phyloP scores from a whole-genome alignment of 2,329 filamentous ascomycete genomes.

The Leptographium lundbergii region DNA sequence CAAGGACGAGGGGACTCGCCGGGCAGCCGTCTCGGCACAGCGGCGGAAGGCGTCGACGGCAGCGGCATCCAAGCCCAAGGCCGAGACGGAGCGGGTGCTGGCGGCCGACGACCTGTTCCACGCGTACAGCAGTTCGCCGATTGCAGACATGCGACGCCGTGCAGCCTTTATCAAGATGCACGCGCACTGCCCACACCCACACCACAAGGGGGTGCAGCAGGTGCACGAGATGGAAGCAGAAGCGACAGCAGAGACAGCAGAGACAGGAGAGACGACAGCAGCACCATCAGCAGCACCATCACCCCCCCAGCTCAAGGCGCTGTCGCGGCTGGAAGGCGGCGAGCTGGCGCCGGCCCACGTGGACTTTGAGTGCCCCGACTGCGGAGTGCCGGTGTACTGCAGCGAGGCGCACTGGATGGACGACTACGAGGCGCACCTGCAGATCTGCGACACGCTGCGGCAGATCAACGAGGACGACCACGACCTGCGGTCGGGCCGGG shows the following conservation, averaged over 20 bases:
- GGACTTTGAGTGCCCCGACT: constrained; percentile 90
- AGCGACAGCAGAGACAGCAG: neutral
- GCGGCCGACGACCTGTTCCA: constrained; percentile 81
- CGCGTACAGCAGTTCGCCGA: constrained; percentile 77
- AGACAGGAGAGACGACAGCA: neutral
- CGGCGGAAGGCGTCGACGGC: neutral
- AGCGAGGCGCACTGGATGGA: constrained; percentile 91
- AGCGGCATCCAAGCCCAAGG: constrained; percentile 6
- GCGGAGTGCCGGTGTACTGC: constrained; percentile 87
- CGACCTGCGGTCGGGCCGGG: constrained; percentile 76
- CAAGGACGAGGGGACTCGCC: neutral
- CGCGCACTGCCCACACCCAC: constrained; percentile 84
- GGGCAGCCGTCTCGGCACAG: neutral
- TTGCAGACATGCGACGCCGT: constrained; percentile 73
- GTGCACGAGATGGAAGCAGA: neutral
- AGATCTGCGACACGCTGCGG: constrained; percentile 81
- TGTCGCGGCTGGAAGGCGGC: constrained; percentile 22
- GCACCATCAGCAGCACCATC: neutral
- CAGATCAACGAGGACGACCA: constrained; percentile 98
- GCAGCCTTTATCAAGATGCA: constrained; percentile 88
- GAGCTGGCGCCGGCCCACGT: constrained; percentile 66
- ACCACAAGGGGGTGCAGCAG: constrained; percentile 52
- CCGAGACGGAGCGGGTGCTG: constrained; percentile 25
- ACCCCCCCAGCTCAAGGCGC: constrained; percentile 8
- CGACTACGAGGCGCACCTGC: constrained; percentile 83